Percentiles rank a stretch among this genome's conserved stretches.
These are phyloP conservation scores for Wickerhamiella slavikovae DNA, from an alignment of 805 yeast species.

Conservation along the genomic window DNA sequence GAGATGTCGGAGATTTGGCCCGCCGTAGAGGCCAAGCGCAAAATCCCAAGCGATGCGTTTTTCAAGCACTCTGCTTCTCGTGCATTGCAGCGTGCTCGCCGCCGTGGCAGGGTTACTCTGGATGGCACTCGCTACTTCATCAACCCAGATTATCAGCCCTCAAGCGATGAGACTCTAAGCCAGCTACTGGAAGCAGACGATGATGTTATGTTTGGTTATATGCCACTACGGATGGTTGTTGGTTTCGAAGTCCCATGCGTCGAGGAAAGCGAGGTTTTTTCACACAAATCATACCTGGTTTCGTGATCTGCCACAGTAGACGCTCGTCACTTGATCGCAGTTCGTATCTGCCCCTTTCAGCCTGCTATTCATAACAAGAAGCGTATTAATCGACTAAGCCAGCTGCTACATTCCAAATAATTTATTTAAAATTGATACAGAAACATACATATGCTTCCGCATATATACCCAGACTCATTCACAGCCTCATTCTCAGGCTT, in stretches of 20 bases:
- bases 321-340: no score
- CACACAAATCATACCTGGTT: conserved; percentile 17
- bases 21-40: conserved; percentile 11
- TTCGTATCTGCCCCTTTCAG: no score
- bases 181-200: conserved; percentile 18
- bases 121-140: conserved; percentile 14
- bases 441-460: no score
- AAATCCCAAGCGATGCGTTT: conserved; percentile 14
- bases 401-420: no score
- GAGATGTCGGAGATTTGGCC: conserved; percentile 9
- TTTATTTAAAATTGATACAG: no score
- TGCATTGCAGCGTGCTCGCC: conserved; percentile 19
- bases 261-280: conserved; percentile 19
- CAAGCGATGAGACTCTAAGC: conserved; percentile 15
- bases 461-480: no score
- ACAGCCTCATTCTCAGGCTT: no score
- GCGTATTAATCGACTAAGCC: no score
- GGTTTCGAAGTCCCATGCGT: conserved; percentile 15
- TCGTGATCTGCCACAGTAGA: no score
- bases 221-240: conserved; percentile 18
- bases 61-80: conserved; percentile 19
- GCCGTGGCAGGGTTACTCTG: conserved; percentile 17
- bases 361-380: no score
- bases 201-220: conserved; percentile 17
- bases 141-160: conserved; percentile 16